phyloP scores from a whole-genome alignment of 352 stramenopile genomes.

The Globisporangium echinulatum region DNA sequence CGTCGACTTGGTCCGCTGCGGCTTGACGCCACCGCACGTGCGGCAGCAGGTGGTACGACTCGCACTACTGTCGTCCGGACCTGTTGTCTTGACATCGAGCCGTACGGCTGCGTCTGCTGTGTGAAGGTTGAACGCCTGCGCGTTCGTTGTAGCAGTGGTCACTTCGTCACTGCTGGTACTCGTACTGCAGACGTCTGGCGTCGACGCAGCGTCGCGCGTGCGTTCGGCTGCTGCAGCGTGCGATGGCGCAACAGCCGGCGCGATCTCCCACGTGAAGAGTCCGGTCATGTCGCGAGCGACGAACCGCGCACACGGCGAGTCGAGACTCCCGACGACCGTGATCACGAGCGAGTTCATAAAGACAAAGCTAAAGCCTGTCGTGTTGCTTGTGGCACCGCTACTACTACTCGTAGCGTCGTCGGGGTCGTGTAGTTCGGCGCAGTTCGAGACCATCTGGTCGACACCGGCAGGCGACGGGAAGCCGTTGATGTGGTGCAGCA shows the following conservation, averaged over 20 bases:
- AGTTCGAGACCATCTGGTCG: conserved; percentile 81
- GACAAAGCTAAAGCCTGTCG: conserved; percentile 69
- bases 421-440: conserved; percentile 53
- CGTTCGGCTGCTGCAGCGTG: background rate
- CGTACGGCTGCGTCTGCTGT: conserved; percentile 40
- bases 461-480: conserved; percentile 79
- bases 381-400: conserved; percentile 10
- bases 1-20: conserved; percentile 8
- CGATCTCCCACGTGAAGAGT: conserved; percentile 81
- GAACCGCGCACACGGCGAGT: conserved; percentile 68
- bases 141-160: conserved; percentile 6
- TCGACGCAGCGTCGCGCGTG: background rate
- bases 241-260: conserved; percentile 20
- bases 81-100: conserved; percentile 44
- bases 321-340: conserved; percentile 73
- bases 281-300: conserved; percentile 83
- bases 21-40: conserved; percentile 57
- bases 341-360: conserved; percentile 87
- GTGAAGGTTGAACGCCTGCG: conserved; percentile 32
- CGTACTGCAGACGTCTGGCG: background rate
- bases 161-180: too few relatives aligned
- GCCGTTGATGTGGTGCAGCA: conserved; percentile 82
- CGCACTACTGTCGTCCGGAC: conserved; percentile 22
- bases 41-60: conserved; percentile 24
- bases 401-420: conserved; percentile 23